Base-by-base conservation (phyloP, 495 filamentous ascomycete species). In the Annulohypoxylon nitens region DNA sequence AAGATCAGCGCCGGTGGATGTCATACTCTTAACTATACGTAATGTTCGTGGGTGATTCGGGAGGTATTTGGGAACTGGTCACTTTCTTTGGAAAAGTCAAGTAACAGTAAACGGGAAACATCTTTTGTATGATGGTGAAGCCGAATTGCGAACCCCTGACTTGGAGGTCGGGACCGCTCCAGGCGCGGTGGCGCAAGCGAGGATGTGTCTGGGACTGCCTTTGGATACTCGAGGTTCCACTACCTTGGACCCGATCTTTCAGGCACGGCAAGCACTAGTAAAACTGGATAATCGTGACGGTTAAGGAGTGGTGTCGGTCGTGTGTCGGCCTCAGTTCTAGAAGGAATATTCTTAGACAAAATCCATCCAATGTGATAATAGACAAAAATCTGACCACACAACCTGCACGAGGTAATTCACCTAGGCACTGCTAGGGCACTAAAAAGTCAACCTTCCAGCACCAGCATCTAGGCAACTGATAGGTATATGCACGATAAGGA, bases 211-310 rank as follows among this genome's bases (percentile, higher is more conserved):
- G n/a, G 39, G 26, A 54, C 39, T 37, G 18, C 7, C 25, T 37
- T 55, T 36, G 39, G 50, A 14, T 18, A 60, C 36, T 60, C 41
- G 33, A 61, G 59, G 67, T 71, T 70, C 67, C 72, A 75, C 67
- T 54, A 61, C 47, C 51, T 64, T 45, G 67, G 72, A 71, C 64
- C 67, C 67, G 50, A 47, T 67, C 50, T 70, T 67, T 55, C 50
- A 73, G 71, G 71, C 55, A 66, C 71, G 57, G 65, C 58, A 48
- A 36, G 55, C 45, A 20, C 30, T 60, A 73, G 65, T 33, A n/a
- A 51, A 58, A 45, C 64, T 54, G 60, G 70, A 61, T 65, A 69
- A 69, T 73, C 36, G 53, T 36, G 61, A 58, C 70, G 60, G 60
- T 54, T 64, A 64, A 59, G 53, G 43, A 54, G 14, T 9, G 36